These are phyloP conservation scores for Sporothrix euskadiensis DNA, from an alignment of 2,329 filamentous ascomycete genomes.

Conservation along the genomic window DNA sequence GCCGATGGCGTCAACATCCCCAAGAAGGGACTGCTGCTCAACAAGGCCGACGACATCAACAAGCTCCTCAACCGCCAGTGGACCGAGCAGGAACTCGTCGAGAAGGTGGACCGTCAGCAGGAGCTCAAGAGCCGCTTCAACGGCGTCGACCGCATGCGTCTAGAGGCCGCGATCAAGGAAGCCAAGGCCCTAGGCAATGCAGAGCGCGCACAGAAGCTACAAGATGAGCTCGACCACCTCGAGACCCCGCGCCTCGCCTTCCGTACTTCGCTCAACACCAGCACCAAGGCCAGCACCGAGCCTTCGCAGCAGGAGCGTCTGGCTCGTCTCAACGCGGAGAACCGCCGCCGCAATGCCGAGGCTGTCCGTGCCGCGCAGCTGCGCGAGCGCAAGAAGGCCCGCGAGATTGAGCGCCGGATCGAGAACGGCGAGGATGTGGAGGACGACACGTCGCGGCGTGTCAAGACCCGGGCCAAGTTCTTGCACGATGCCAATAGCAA, in stretches of 20 bases:
- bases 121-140: slow-evolving; percentile 66
- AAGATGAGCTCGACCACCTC: slow-evolving; percentile 62
- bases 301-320: slow-evolving; percentile 76
- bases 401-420: slow-evolving; percentile 60
- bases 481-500: slow-evolving; percentile 62
- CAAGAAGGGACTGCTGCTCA: slow-evolving; percentile 65
- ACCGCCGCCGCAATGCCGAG: slow-evolving; percentile 81
- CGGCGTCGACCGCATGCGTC: slow-evolving; percentile 65
- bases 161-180: slow-evolving; percentile 65
- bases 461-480: slow-evolving; percentile 68
- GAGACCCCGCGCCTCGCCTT: slow-evolving; percentile 73
- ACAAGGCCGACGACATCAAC: slow-evolving; percentile 81
- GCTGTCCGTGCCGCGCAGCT: slow-evolving; percentile 88
- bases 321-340: slow-evolving; percentile 78
- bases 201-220: slow-evolving; percentile 54
- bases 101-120: slow-evolving; percentile 72
- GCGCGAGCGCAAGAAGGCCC: slow-evolving; percentile 68
- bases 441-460: slow-evolving; percentile 61
- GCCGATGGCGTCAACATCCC: slow-evolving; percentile 73
- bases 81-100: slow-evolving; percentile 78
- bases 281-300: slow-evolving; percentile 49
- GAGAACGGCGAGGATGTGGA: slow-evolving; percentile 63
- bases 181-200: slow-evolving; percentile 66
- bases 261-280: slow-evolving; percentile 60
- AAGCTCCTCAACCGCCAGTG: slow-evolving; percentile 74